Evolutionary conservation across 495 filamentous ascomycete species (phyloP), one percentile per base, ranked within the genome.

Genomic region (Penicillium ochrochloron): DNA sequence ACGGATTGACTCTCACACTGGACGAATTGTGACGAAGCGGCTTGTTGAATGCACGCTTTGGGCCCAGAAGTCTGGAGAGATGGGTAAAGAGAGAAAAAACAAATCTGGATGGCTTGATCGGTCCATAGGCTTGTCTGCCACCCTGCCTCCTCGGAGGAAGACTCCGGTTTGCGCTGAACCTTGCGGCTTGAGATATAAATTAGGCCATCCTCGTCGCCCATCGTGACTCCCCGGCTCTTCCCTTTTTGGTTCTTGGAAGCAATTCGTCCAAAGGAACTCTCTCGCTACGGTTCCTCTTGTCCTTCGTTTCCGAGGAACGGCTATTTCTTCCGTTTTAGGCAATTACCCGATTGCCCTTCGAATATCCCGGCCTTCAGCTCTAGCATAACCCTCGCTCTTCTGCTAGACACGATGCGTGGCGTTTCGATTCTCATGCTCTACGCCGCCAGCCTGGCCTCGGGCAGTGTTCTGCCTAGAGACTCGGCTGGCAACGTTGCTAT

Each of bases 201-300:
- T 29, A 1, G n/a, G 17, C 33, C 31, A 21, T 17, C 10, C 15
- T 39, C 59, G 41, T 64, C 64, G 17, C 41, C 37, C 19, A 17
- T 35, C 53, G 21, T 19, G 3, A 14, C 14, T 29, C 10, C 5
- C 14, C 29, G 14, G 25, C 8, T 37, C 60, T 59, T 15, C 46
- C 61, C 12, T 44, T 60, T 25, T 50, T 33, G 31, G 63, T 6
- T 44, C 39, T 29, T 51, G 35, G 48, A 57, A 42, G 39, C 34
- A 41, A 56, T 62, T 15, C 29, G 27, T 66, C 21, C 31, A n/a
- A 63, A 70, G 71, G 69, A 72, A 60, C 69, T 68, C 67, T 70
- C 59, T 72, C 71, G 70, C 63, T 72, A 70, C 58, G 65, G 69
- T 72, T 70, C 67, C 67, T 68, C 27, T 53, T 25, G 61, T 62